Evolutionary conservation across 2,329 filamentous ascomycete genomes (phyloP), one percentile per base, ranked within the genome.

Genomic region (Aurifilum marmelostoma): DNA sequence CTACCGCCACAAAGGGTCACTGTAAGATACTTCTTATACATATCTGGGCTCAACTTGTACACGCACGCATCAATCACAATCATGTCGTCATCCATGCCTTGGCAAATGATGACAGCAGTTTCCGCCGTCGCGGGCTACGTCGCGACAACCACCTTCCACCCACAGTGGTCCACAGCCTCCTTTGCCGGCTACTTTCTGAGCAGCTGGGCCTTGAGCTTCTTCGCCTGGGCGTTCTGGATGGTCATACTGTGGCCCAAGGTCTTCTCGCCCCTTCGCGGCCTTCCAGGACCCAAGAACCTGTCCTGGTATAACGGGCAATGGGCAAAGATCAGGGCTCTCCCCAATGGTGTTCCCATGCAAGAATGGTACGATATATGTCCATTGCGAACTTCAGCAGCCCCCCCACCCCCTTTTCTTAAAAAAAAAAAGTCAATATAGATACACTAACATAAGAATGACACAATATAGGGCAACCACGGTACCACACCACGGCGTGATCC

Each of bases 401-500:
- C n/a, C n/a, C n/a, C n/a, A n/a, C n/a, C n/a, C n/a, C n/a, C n/a
- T n/a, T n/a, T n/a, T n/a, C n/a, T n/a, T n/a, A n/a, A n/a, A n/a
- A n/a, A n/a, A n/a, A n/a, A n/a, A n/a, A n/a, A n/a, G n/a, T n/a
- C n/a, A n/a, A n/a, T n/a, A n/a, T n/a, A n/a, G n/a, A n/a, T n/a
- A n/a, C n/a, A n/a, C n/a, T n/a, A n/a, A n/a, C 18, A 1, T 18
- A 7, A 6, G 41, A 6, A 18, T 76, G 59, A 77, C 69, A 62
- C 2, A 21, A 32, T 12, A 76, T 69, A 88, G 91, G 91, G 77
- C 86, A 29, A 81, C 86, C 63, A 83, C 81, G 2, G 80, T 92
- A 52, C 88, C 89, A 8, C 89, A 94, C 73, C 80, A 92, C 37
- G 91, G 91, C 2, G 74, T 94, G 24, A 87, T 94, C 67, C 86